Evolutionary conservation across 306 rosid genomes (phyloP), one percentile per base, ranked within the genome.

Genomic region (Cajanus cajan): DNA sequence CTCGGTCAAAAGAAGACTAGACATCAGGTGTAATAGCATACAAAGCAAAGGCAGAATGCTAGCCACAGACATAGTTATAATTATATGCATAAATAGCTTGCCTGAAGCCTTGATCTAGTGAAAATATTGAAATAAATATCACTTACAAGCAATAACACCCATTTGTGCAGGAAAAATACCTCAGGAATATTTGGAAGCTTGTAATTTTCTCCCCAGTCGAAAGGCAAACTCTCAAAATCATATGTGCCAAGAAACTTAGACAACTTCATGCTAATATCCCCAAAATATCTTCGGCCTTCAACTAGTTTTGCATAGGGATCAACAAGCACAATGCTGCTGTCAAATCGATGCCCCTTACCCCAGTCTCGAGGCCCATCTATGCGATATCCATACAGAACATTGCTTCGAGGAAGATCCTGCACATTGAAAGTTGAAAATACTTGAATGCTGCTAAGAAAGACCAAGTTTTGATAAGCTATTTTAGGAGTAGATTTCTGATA

Each of bases 261-360:
- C 54, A 87, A 80, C 78, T 88, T 90, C 80, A 76, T 62, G 71
- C 84, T 84, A 61, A 70, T 74, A 86, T 93, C 90, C 85, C 98
- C 98, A 84, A 95, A 95, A 83, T 68, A 79, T 74, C 89, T 84
- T 22, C 99, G 93, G 44, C 99, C 99, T 50, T 92, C 97, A 74
- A 93, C 89, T 44, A 95, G 87, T 85, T 95, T 95, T 43, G 98
- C 94, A 68, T 95, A 95, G 55, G 99, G 98, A 89, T 95, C 99
- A 73, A 95, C 65, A 77, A 93, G 91, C 88, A 95, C 89, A 77
- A 80, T 59, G 61, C 89, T 86, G 75, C 82, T 81, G 80, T 93
- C 99, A 93, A 91, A 95, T 55, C 99, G 92, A 84, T 95, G 98
- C 75, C 99, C 98, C 28, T 82, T 81, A 73, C 86, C 70, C 98